These are phyloP conservation scores for Vararia minispora DNA, from an alignment of 768 basidiomycete species.

Conservation along the genomic window DNA sequence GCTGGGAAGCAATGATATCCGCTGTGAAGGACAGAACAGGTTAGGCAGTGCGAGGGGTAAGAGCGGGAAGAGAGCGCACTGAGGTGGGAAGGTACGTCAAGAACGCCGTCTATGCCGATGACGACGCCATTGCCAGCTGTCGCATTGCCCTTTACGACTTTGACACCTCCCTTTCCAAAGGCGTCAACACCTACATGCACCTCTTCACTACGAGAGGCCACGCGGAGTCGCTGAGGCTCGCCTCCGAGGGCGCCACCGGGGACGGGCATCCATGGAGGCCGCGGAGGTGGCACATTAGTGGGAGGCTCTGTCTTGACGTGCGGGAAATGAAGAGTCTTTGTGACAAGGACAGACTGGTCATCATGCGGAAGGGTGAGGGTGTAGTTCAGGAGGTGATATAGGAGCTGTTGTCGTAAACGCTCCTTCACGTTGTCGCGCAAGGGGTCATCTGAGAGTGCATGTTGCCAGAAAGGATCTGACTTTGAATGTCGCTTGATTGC, in stretches of 20 bases:
- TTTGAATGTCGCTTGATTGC: slow-evolving; percentile 51
- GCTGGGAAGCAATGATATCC: slow-evolving; percentile 43
- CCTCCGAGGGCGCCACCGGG: slow-evolving; percentile 75
- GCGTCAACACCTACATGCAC: slow-evolving; percentile 63
- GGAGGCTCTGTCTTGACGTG: slow-evolving; percentile 44
- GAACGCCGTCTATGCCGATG: slow-evolving; percentile 61
- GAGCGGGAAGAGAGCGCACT: slow-evolving; percentile 33
- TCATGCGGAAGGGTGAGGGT: slow-evolving; percentile 42
- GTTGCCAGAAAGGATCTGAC: slow-evolving; percentile 22
- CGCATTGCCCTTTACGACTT: slow-evolving; percentile 44
- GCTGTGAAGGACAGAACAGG: slow-evolving; percentile 29
- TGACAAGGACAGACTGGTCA: slow-evolving; percentile 28
- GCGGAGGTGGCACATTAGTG: slow-evolving; percentile 56
- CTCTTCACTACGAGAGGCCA: slow-evolving; percentile 37
- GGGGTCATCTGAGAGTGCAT: slow-evolving; percentile 27
- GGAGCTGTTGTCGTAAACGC: slow-evolving; percentile 77
- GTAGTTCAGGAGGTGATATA: slow-evolving; percentile 90
- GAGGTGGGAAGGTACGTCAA: slow-evolving; percentile 64
- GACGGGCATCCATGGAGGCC: slow-evolving; percentile 77
- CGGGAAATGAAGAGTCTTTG: slow-evolving; percentile 67
- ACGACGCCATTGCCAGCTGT: slow-evolving; percentile 70
- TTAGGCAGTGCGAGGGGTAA: slow-evolving; percentile 1
- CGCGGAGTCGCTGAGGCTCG: slow-evolving; percentile 70
- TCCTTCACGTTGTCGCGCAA: slow-evolving; percentile 75
- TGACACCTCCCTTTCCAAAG: slow-evolving; percentile 64